Evolutionary conservation across 2,329 filamentous ascomycete genomes (phyloP).

Genomic region (Beauveria caledonica): DNA sequence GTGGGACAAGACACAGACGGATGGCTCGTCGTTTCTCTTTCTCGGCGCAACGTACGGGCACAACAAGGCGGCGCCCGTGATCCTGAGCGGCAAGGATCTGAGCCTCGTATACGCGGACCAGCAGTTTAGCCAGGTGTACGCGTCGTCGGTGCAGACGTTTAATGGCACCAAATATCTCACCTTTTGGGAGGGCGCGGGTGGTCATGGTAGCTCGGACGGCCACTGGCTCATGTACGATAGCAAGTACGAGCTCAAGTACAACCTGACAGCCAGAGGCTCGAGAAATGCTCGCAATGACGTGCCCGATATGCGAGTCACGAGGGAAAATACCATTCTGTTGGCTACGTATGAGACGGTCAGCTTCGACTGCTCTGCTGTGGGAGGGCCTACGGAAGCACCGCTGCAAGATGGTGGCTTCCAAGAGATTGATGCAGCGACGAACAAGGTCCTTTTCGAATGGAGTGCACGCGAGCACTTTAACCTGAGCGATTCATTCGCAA

Average conservation of each 20-base stretch:
- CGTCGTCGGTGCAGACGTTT: conserved; percentile 22
- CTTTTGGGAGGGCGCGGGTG: conserved; percentile 26
- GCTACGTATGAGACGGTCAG: conserved; percentile 30
- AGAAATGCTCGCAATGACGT: conserved; percentile 28
- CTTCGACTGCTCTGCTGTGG: conserved; percentile 23
- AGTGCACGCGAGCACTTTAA: conserved; percentile 25
- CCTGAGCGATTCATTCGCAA: conserved; percentile 19
- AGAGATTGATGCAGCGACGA: conserved; percentile 29
- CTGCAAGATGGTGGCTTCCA: conserved; percentile 31
- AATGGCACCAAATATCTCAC: conserved; percentile 25
- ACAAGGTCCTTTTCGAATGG: conserved; percentile 30
- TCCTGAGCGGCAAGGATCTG: conserved; percentile 26
- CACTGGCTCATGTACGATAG: conserved; percentile 24
- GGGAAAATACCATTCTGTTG: conserved; percentile 32
- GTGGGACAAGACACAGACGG: conserved; percentile 19
- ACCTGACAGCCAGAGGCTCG: conserved; percentile 28
- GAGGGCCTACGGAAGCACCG: conserved; percentile 22
- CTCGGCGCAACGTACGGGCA: conserved; percentile 20
- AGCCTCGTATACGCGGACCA: conserved; percentile 31
- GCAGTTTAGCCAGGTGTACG: conserved; percentile 20
- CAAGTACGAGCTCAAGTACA: conserved; percentile 29
- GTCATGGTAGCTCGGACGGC: conserved; percentile 22
- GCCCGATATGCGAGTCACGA: conserved; percentile 36
- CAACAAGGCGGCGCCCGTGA: conserved; percentile 25
- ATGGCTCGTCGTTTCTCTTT: conserved; percentile 26